Evolutionary conservation across 352 stramenopile species (phyloP), one percentile per base, ranked within the genome.

Genomic region (Phytophthora hibernalis): DNA sequence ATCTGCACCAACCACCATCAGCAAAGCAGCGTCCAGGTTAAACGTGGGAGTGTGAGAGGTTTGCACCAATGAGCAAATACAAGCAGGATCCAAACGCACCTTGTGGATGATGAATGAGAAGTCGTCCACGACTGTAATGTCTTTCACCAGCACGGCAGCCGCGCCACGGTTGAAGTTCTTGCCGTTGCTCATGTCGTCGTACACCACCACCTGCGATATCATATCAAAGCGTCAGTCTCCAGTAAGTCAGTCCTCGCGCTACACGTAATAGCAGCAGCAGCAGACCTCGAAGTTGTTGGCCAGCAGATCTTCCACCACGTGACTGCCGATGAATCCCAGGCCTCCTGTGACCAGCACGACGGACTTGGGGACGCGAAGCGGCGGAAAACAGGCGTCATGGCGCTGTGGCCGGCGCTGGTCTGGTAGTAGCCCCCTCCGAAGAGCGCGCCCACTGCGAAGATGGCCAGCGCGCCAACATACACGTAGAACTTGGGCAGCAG

Each of bases 131-230:
- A 90, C 71, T 1, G 87, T 95, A 59, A 95, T 93, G 61, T 94
- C 87, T 69, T 95, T 95, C 47, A 95, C 72, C 22, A 94, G 70
- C 54, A 95, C 81, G 6, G 85, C 82, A 4, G 85, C 81, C n/a
- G 76, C 64, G 30, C 73, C 83, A 12, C 82, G 80, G 69, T 95
- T 92, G 38, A 94, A 93, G 63, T 95, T 95, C 59, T 87, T 88
- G 53, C 87, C 87, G 61, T 95, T 95, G 74, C 87, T 95, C 87
- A 94, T 94, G 67, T 95, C 85, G 50, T 95, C 87, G 61, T 92
- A 94, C 43, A 95, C 82, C 15, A 95, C 82, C 12, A 95, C 87
- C 83, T 92, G 40, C 54, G 72, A 28, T 8, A 72, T 9, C 21
- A 37, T 40, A 11, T 61, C 51, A 2, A 13, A 21, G 10, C 11